These are phyloP conservation scores for Syzygium malaccense DNA, from an alignment of 441 rosid genomes.

Conservation along the genomic window DNA sequence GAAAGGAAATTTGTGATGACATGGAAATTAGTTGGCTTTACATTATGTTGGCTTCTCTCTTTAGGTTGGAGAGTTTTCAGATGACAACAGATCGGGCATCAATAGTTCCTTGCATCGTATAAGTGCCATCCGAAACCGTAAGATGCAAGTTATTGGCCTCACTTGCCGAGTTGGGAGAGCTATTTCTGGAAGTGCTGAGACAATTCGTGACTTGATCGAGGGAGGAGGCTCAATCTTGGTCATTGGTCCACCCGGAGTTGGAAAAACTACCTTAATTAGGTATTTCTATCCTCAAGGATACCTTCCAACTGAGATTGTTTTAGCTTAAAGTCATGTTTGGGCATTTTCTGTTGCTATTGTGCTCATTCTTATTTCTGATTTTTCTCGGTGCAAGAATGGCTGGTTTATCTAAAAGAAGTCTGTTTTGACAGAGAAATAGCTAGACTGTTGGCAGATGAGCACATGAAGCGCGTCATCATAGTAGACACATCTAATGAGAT, in stretches of 20 bases:
- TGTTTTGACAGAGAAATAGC: conserved; percentile 62
- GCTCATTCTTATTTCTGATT: background rate
- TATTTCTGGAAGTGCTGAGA: conserved; percentile 80
- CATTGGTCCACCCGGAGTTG: conserved; percentile 94
- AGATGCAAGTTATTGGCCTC: conserved; percentile 77
- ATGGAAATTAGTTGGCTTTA: background rate
- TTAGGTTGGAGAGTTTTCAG: conserved; percentile 93
- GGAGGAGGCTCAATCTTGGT: conserved; percentile 88
- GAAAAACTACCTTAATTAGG: conserved; percentile 96
- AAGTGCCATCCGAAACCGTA: conserved; percentile 91
- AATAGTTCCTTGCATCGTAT: conserved; percentile 86
- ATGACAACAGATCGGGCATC: conserved; percentile 89
- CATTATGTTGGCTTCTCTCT: conserved; percentile 4
- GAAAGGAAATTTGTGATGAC: background rate
- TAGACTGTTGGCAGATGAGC: conserved; percentile 92
- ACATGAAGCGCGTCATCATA: conserved; percentile 78
- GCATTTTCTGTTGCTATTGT: background rate
- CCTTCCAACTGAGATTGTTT: background rate
- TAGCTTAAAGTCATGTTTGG: background rate
- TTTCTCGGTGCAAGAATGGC: background rate
- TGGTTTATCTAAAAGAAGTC: background rate
- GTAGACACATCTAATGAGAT: conserved; percentile 96
- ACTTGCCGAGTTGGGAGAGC: conserved; percentile 96
- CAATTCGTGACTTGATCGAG: conserved; percentile 69
- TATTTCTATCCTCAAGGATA: conserved; percentile 9